A percentile compares a stretch with the other conserved stretches of the same genome.
Evolutionary conservation across 2,329 filamentous ascomycete species (phyloP).

Genomic region (Nectriaceae sp.): DNA sequence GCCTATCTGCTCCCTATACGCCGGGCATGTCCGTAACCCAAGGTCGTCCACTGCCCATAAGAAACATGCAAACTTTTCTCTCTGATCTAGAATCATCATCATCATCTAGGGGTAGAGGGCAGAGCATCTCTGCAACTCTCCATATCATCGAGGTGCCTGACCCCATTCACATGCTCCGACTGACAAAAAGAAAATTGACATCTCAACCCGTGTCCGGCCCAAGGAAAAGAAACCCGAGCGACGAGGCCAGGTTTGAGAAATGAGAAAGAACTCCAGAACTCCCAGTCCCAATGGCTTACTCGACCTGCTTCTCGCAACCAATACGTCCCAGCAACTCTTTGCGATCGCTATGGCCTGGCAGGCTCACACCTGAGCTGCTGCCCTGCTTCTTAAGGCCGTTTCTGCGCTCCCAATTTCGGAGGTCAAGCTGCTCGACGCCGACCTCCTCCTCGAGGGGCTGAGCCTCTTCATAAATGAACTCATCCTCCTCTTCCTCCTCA

Average conservation of each 20-base stretch:
- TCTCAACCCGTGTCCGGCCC: neutral
- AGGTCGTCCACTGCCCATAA: too few species aligned
- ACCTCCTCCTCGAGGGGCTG: conserved; percentile 72
- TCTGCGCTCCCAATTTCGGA: conserved; percentile 64
- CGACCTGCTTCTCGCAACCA: conserved; percentile 76
- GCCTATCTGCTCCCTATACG: too few species aligned
- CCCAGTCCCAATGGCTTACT: conserved; percentile 31
- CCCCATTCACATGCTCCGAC: neutral
- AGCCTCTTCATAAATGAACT: conserved; percentile 56
- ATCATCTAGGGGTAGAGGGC: too few species aligned
- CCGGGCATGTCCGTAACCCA: too few species aligned
- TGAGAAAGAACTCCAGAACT: neutral
- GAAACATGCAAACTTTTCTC: too few species aligned
- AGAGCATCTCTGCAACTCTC: too few species aligned
- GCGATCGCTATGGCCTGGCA: conserved; percentile 71
- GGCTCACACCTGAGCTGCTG: conserved; percentile 61
- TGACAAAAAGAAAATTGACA: neutral
- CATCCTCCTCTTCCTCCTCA: conserved; percentile 63
- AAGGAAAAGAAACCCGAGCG: too few species aligned
- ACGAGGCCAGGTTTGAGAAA: too few species aligned
- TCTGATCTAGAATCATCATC: too few species aligned
- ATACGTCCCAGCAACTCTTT: conserved; percentile 83
- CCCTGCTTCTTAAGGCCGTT: conserved; percentile 55
- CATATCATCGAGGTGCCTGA: too few species aligned
- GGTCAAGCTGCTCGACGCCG: conserved; percentile 69